A percentile compares a stretch with the other conserved stretches of the same genome.
Evolutionary conservation across 768 basidiomycete species (phyloP).

Genomic region (Hypholoma fasciculare): DNA sequence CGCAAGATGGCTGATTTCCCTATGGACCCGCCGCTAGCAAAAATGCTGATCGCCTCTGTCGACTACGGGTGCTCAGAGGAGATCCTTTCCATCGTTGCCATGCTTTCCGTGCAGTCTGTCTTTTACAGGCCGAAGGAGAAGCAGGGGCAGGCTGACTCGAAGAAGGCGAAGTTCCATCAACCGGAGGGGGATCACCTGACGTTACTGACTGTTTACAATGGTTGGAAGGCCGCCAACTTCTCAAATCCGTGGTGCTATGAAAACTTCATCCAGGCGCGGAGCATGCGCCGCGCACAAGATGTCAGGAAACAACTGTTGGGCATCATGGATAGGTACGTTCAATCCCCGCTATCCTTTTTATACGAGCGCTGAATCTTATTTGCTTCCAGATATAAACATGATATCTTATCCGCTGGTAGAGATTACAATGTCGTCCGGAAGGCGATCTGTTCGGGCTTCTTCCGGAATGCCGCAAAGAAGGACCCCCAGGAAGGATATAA

Average conservation of each 20-base stretch:
- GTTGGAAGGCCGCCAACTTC: slow-evolving; percentile 96
- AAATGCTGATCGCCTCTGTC: slow-evolving; percentile 98
- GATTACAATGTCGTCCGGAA: slow-evolving; percentile 93
- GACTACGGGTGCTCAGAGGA: slow-evolving; percentile 98
- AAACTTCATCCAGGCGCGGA: slow-evolving; percentile 97
- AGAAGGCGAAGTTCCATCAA: slow-evolving; percentile 99
- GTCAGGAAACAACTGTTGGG: slow-evolving; percentile 96
- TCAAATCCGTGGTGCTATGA: slow-evolving; percentile 99
- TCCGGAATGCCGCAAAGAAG: slow-evolving; percentile 98
- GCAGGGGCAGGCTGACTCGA: slow-evolving; percentile 98
- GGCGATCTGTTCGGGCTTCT: slow-evolving; percentile 97
- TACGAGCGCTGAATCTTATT: slow-evolving; percentile 7
- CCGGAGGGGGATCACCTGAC: slow-evolving; percentile 97
- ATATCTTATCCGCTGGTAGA: slow-evolving; percentile 87
- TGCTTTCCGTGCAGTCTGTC: slow-evolving; percentile 94
- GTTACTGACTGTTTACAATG: slow-evolving; percentile 93
- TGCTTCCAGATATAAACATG: slow-evolving; percentile 84
- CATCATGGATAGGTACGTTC: slow-evolving; percentile 92
- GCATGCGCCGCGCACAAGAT: slow-evolving; percentile 96
- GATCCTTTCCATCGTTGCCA: slow-evolving; percentile 94
- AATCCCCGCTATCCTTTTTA: background rate
- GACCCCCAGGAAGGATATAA: slow-evolving; percentile 99
- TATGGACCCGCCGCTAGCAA: slow-evolving; percentile 93
- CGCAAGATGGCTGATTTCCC: slow-evolving; percentile 99
- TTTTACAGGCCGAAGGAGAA: slow-evolving; percentile 99